These are phyloP conservation scores for Trypanosoma avium DNA, from an alignment of 208 protist species.

Conservation along the genomic window DNA sequence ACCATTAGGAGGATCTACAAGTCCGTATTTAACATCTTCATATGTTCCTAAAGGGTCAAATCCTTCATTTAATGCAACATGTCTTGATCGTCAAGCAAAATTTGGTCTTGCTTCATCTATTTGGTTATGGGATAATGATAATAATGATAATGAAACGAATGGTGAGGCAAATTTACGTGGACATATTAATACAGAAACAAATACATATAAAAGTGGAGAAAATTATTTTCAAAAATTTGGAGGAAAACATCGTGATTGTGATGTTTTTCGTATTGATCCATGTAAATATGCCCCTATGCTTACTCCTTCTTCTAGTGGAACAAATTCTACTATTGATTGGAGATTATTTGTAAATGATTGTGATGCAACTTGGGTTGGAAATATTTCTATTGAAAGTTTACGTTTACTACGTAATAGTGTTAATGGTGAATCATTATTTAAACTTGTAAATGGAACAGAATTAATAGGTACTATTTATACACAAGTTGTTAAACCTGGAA, in stretches of 20 bases:
- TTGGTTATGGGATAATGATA: constrained; percentile 46
- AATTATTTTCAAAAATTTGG: constrained; percentile 92
- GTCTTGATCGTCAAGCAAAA: constrained; percentile 63
- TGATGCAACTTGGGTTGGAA: constrained; percentile 83
- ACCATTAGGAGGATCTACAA: constrained; percentile 37
- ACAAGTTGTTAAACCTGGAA: constrained; percentile 72
- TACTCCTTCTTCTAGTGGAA: constrained; percentile 47
- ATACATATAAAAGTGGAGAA: constrained; percentile 63
- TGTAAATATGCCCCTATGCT: constrained; percentile 85
- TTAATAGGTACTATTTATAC: constrained; percentile 78
- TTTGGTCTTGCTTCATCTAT: constrained; percentile 51
- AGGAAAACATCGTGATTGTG: constrained; percentile 80
- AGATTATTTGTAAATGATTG: constrained; percentile 82
- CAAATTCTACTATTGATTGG: constrained; percentile 54
- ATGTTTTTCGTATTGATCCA: constrained; percentile 69
- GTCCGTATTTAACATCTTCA: constrained; percentile 38
- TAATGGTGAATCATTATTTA: constrained; percentile 55
- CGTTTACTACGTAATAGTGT: constrained; percentile 62
- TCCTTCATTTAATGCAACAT: constrained; percentile 74
- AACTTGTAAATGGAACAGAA: constrained; percentile 38
- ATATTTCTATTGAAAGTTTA: constrained; percentile 63
- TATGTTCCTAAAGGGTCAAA: constrained; percentile 39
- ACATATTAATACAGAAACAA: constrained; percentile 52
- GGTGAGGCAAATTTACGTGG: constrained; percentile 30
- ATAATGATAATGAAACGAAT: constrained; percentile 1